phyloP scores from a whole-genome alignment of 2,329 filamentous ascomycete genomes.

The Moelleriella libera region DNA sequence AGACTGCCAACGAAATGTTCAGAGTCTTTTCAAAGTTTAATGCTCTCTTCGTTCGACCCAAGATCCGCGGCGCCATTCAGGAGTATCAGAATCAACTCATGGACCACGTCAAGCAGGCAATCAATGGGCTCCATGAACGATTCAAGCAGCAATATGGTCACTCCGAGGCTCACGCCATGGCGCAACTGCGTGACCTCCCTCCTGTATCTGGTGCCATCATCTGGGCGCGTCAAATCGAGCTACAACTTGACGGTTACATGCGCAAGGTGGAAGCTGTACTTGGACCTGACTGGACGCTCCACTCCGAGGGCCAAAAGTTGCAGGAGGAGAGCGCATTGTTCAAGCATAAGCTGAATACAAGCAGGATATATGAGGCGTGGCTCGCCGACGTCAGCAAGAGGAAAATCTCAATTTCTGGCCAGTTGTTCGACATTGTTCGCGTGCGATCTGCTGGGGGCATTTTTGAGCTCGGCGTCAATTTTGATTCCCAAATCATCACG shows the following conservation, averaged over 20 bases:
- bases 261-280: constrained; percentile 98
- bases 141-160: constrained; percentile 99
- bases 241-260: constrained; percentile 93
- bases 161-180: constrained; percentile 96
- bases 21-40: constrained; percentile 99
- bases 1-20: constrained; percentile 99
- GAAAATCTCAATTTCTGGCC: constrained; percentile 82
- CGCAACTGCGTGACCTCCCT: constrained; percentile 85
- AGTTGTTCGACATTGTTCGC: constrained; percentile 78
- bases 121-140: constrained; percentile 81
- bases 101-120: constrained; percentile 94
- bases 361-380: constrained; percentile 92
- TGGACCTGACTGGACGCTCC: constrained; percentile 85
- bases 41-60: constrained; percentile 93
- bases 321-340: constrained; percentile 86
- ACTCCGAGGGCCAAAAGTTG: constrained; percentile 88
- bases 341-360: constrained; percentile 88
- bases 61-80: constrained; percentile 93
- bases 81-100: constrained; percentile 98
- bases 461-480: constrained; percentile 85
- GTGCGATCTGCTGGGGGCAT: constrained; percentile 84
- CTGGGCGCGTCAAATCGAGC: constrained; percentile 93
- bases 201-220: constrained; percentile 96
- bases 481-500: constrained; percentile 92
- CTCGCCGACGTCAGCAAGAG: constrained; percentile 76